Evolutionary conservation across 225 moss, liverwort and hornwort genomes (phyloP).

Genomic region (Bryoerythrophyllum caledonicum): DNA sequence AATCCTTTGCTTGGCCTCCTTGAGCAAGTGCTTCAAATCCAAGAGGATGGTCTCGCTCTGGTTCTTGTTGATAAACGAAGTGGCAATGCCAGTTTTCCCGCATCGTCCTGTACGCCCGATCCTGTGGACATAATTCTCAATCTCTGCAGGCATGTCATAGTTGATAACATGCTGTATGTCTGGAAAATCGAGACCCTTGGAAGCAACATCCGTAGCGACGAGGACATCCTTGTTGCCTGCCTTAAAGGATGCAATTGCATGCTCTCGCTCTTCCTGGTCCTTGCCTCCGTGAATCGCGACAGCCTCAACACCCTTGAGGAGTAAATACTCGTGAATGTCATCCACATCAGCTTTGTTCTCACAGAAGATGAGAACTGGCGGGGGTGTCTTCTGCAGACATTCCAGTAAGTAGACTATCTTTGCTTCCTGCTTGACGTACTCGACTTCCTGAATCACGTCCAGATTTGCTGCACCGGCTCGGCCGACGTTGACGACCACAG

Average conservation of each 20-base stretch:
- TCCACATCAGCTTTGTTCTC: slow-evolving; percentile 60
- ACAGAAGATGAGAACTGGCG: slow-evolving; percentile 50
- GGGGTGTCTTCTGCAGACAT: slow-evolving; percentile 60
- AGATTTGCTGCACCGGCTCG: slow-evolving; percentile 55
- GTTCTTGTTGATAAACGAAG: slow-evolving; percentile 57
- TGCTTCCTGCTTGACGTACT: slow-evolving; percentile 56
- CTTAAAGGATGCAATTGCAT: slow-evolving; percentile 51
- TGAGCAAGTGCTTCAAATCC: slow-evolving; percentile 54
- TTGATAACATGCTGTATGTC: slow-evolving; percentile 58
- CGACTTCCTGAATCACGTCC: slow-evolving; percentile 58
- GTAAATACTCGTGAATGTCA: slow-evolving; percentile 55
- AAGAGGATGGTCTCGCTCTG: slow-evolving; percentile 55
- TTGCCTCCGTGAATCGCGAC: slow-evolving; percentile 60
- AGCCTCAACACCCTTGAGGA: slow-evolving; percentile 57
- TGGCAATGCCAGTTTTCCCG: slow-evolving; percentile 55
- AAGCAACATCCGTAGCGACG: slow-evolving; percentile 57
- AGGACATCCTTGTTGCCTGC: slow-evolving; percentile 55
- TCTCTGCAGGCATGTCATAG: slow-evolving; percentile 58
- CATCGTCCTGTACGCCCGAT: slow-evolving; percentile 59
- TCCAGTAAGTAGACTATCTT: slow-evolving; percentile 54
- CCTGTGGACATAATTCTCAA: slow-evolving; percentile 56
- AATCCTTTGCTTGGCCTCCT: slow-evolving; percentile 57
- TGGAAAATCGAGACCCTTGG: slow-evolving; percentile 52
- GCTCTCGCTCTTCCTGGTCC: slow-evolving; percentile 61
- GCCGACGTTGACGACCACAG: slow-evolving; percentile 53